These are phyloP conservation scores for Apophysomyces elegans DNA, from an alignment of 371 early-diverging fungal genomes.

Conservation along the genomic window DNA sequence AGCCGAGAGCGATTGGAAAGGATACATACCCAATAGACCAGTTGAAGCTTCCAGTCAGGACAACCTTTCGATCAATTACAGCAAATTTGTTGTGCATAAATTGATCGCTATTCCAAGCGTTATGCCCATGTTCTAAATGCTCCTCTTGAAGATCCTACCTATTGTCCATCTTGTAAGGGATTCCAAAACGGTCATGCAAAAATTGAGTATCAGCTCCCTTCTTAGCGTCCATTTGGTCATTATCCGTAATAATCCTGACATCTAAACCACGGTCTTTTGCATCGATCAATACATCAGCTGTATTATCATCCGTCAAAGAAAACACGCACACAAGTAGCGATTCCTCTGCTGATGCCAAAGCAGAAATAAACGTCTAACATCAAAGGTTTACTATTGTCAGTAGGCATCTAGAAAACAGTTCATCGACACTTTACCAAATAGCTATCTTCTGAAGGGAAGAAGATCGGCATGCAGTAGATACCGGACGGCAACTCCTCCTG, in stretches of 20 bases:
- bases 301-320: conserved; percentile 62
- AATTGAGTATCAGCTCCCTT: conserved; percentile 58
- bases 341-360: conserved; percentile 50
- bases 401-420: too few species aligned
- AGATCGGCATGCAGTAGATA: conserved; percentile 56
- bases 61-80: conserved; percentile 54
- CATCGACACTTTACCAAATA: conserved; percentile 24
- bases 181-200: conserved; percentile 48
- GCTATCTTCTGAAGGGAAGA: conserved; percentile 61
- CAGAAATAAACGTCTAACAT: conserved; percentile 52
- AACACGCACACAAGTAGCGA: conserved; percentile 60
- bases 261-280: conserved; percentile 61
- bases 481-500: conserved; percentile 20
- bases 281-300: conserved; percentile 52
- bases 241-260: conserved; percentile 63
- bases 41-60: conserved; percentile 56
- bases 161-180: conserved; percentile 49
- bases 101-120: conserved; percentile 30
- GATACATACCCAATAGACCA: conserved; percentile 51
- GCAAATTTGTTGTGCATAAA: conserved; percentile 76
- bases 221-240: conserved; percentile 56
- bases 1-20: too few species aligned
- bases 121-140: neutral
- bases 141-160: conserved; percentile 24
- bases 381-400: conserved; percentile 3